Percentiles rank a stretch among this genome's conserved stretches.
phyloP scores from a whole-genome alignment of 441 rosid genomes.

The Daphne laureola region DNA sequence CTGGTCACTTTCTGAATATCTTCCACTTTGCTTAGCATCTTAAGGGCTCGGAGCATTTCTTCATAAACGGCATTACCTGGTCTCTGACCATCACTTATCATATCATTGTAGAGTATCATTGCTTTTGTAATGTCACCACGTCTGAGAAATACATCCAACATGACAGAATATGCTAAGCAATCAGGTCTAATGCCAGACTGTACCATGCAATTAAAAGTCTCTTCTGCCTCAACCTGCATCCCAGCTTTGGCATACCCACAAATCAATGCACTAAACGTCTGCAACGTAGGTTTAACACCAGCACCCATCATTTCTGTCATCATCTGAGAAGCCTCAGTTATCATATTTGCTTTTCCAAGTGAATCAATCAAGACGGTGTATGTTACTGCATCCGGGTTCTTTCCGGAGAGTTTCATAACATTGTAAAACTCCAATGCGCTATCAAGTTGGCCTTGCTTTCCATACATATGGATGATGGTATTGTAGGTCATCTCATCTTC shows the following conservation, averaged over 20 bases:
- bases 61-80: constrained; percentile 56
- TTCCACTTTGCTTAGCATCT: constrained; percentile 44
- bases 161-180: constrained; percentile 72
- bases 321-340: constrained; percentile 59
- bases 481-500: constrained; percentile 89
- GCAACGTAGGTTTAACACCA: constrained; percentile 76
- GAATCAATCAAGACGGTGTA: constrained; percentile 87
- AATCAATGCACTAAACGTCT: constrained; percentile 87
- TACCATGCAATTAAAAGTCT: constrained; percentile 66
- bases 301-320: constrained; percentile 93
- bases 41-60: constrained; percentile 44
- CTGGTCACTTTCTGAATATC: constrained; percentile 53
- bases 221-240: constrained; percentile 68
- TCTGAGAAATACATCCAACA: constrained; percentile 76
- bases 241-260: constrained; percentile 98
- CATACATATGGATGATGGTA: constrained; percentile 93
- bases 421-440: constrained; percentile 63
- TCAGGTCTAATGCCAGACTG: constrained; percentile 82
- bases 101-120: constrained; percentile 49
- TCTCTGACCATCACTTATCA: constrained; percentile 51
- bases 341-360: constrained; percentile 78
- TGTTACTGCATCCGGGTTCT: constrained; percentile 81
- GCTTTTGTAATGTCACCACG: constrained; percentile 57
- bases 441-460: constrained; percentile 75
- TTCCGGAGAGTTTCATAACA: constrained; percentile 71